phyloP scores from a whole-genome alignment of 1,139 yeast species.

The Yamadazyma trypodendri region DNA sequence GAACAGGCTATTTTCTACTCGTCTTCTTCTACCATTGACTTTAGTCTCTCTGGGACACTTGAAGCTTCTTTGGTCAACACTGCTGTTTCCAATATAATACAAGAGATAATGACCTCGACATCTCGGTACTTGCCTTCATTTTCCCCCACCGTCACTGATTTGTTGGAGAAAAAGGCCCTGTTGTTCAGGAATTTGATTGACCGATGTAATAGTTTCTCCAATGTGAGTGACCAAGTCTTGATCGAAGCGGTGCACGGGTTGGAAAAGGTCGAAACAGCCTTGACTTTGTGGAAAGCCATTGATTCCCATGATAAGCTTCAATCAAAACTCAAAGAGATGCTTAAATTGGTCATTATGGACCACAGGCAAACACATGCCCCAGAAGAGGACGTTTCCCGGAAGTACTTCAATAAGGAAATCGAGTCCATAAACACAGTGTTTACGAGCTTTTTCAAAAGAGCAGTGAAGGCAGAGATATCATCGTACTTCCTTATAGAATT shows the following conservation, averaged over 20 bases:
- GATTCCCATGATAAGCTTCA: conserved; percentile 19
- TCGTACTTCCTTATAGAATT: conserved; percentile 27
- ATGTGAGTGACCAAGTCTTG: conserved; percentile 26
- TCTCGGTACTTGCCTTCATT: conserved; percentile 35
- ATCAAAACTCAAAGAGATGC: conserved; percentile 13
- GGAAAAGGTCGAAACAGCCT: conserved; percentile 59
- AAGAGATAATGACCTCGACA: conserved; percentile 53
- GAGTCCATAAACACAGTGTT: conserved; percentile 36
- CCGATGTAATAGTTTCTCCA: conserved; percentile 50
- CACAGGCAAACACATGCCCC: conserved; percentile 4
- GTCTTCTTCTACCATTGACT: conserved; percentile 51
- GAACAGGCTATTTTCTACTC: conserved; percentile 78
- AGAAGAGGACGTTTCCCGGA: conserved; percentile 20
- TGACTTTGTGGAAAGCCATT: conserved; percentile 45
- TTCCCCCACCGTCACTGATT: conserved; percentile 27
- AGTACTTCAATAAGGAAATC: conserved; percentile 30
- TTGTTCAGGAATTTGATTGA: conserved; percentile 41
- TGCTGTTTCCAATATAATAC: conserved; percentile 50
- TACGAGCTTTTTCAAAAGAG: conserved; percentile 22
- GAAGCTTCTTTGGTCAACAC: conserved; percentile 39
- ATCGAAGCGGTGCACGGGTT: conserved; percentile 44
- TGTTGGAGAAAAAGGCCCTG: conserved; percentile 24
- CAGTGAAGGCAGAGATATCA: conserved; percentile 25
- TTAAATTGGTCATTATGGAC: conserved; percentile 8
- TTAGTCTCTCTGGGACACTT: conserved; percentile 41